Evolutionary conservation across 805 yeast genomes (phyloP), one percentile per base, ranked within the genome.

Genomic region (Danielia oregonensis): DNA sequence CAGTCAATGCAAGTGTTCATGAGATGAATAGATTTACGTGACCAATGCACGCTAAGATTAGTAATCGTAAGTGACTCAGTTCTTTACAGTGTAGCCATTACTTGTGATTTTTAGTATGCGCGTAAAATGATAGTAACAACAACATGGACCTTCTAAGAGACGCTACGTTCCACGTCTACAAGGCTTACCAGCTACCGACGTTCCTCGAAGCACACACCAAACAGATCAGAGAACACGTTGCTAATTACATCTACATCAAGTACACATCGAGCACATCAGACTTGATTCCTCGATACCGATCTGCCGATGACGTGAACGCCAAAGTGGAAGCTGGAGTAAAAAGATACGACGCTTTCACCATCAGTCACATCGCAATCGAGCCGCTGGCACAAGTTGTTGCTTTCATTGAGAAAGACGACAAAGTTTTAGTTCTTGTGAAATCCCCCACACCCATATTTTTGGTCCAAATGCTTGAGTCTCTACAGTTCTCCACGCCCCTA

Each of bases 91-190:
- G n/a, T n/a, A n/a, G n/a, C n/a, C n/a, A n/a, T n/a, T n/a, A n/a
- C n/a, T n/a, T n/a, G n/a, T n/a, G n/a, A n/a, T n/a, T n/a, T n/a
- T n/a, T n/a, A n/a, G n/a, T n/a, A n/a, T n/a, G n/a, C n/a, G n/a
- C n/a, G n/a, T n/a, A n/a, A n/a, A n/a, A n/a, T n/a, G n/a, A n/a
- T n/a, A n/a, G n/a, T n/a, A n/a, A n/a, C n/a, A n/a, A n/a, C n/a
- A n/a, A n/a, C 39, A 39, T 42, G 36, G 16, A 29, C 11, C 26
- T 37, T 16, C 44, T 44, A 12, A 36, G 35, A 35, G 41, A 39
- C n/a, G 29, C 29, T 4, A 33, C 16, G 5, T 44, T 37, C 25
- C 37, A 34, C 11, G 24, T 40, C 4, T 43, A 29, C 22, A 25
- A 31, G 11, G 24, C 37, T 8, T 32, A 29, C 26, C 38, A 31